Conservation (phyloP, 148 eudicot species). For the Chenopodium album region DNA sequence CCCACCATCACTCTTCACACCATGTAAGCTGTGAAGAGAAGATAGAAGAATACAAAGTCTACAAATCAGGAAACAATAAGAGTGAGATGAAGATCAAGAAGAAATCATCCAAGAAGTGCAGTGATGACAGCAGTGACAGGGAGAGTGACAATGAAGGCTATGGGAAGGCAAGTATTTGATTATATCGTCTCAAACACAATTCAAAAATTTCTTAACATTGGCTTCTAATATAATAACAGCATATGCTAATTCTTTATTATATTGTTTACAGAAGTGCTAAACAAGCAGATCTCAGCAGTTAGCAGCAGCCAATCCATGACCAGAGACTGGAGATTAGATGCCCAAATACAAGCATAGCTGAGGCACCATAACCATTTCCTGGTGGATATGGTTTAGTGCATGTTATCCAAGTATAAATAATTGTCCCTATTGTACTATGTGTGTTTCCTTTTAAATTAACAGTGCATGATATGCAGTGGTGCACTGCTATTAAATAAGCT, state of each 20-base stretch:
- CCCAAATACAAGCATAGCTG: not conserved
- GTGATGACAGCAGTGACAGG: constrained; percentile 18
- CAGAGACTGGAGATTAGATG: constrained; percentile 4
- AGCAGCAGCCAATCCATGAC: not conserved
- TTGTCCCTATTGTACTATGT: not conserved
- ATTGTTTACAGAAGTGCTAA: constrained; percentile 22
- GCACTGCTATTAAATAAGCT: not conserved
- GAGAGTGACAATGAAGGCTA: constrained; percentile 28
- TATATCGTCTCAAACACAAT: not conserved
- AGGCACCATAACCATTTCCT: not conserved
- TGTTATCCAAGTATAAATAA: not conserved
- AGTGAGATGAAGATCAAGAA: constrained; percentile 18
- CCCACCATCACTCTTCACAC: constrained; percentile 15
- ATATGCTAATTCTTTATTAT: constrained; percentile 5
- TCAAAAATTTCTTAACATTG: not conserved
- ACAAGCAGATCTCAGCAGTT: not conserved
- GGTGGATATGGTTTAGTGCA: not conserved
- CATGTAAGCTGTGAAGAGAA: constrained; percentile 15
- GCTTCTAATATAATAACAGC: not conserved
- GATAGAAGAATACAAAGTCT: constrained; percentile 18
- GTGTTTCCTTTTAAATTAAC: not conserved
- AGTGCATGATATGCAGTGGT: not conserved
- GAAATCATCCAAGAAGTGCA: constrained; percentile 30
- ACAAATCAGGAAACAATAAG: constrained; percentile 18
- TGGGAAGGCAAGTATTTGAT: constrained; percentile 10